Evolutionary conservation across 345 rosid genomes (phyloP).

Genomic region (Aquilaria sinensis): DNA sequence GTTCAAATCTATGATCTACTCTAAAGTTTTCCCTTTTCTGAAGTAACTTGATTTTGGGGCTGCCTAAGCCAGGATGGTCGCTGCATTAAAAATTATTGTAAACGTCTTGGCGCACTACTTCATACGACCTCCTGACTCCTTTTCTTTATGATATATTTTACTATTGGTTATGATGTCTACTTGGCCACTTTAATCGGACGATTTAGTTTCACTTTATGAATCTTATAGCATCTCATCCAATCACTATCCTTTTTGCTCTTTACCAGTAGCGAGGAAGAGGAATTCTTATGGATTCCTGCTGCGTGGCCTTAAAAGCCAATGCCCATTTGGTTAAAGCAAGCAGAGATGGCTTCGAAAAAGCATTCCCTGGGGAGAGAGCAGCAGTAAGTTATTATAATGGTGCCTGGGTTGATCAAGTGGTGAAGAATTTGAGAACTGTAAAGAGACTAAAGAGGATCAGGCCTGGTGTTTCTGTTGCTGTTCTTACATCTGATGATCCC

Average conservation of each 20-base stretch:
- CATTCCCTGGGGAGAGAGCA: slow-evolving; percentile 55
- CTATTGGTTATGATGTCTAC: too few relatives aligned
- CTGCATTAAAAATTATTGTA: too few relatives aligned
- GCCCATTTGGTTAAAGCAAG: slow-evolving; percentile 27
- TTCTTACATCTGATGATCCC: slow-evolving; percentile 60
- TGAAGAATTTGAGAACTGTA: slow-evolving; percentile 29
- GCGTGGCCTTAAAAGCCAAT: slow-evolving; percentile 35
- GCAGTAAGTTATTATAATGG: slow-evolving; percentile 34
- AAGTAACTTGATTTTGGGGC: too few relatives aligned
- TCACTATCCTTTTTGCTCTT: background rate
- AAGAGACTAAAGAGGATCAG: slow-evolving; percentile 28
- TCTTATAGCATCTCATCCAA: background rate
- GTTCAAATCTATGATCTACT: too few relatives aligned
- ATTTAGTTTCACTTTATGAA: background rate
- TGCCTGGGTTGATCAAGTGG: slow-evolving; percentile 24
- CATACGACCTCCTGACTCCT: too few relatives aligned
- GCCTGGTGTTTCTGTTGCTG: slow-evolving; percentile 50
- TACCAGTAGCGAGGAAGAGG: slow-evolving; percentile 16
- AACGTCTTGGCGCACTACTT: too few relatives aligned
- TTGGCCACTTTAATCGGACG: too few relatives aligned
- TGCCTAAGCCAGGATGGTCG: too few relatives aligned
- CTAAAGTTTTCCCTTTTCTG: too few relatives aligned
- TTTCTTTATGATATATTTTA: too few relatives aligned
- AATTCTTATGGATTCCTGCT: slow-evolving; percentile 57
- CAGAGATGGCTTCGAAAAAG: slow-evolving; percentile 28